Conservation (phyloP, 2,329 filamentous ascomycete genomes). For the Colletotrichum lini region DNA sequence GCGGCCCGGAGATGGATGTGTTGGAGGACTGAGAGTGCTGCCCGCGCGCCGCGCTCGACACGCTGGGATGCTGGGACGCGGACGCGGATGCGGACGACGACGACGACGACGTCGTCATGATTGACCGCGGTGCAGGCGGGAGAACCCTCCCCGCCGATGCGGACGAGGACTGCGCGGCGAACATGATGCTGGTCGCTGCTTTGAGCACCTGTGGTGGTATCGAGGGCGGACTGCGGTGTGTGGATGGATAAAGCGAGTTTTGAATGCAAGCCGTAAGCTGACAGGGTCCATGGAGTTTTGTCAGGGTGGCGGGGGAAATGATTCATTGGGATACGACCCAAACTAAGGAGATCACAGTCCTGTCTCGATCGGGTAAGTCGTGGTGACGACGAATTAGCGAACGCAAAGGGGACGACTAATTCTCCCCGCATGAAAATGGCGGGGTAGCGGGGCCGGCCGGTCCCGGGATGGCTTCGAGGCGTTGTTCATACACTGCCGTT, state of each 20-base stretch:
- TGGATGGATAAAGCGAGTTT: too few relatives aligned
- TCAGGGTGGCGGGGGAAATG: slow-evolving; percentile 3
- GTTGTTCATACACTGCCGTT: background rate
- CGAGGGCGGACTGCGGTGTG: background rate
- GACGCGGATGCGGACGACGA: background rate
- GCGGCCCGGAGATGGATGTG: slow-evolving; percentile 38
- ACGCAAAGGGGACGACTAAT: background rate
- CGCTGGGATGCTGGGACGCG: slow-evolving; percentile 28
- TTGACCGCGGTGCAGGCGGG: slow-evolving; percentile 22
- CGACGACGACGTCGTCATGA: slow-evolving; percentile 13
- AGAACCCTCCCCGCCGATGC: slow-evolving; percentile 22
- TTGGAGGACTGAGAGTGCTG: slow-evolving; percentile 32
- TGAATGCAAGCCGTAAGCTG: background rate
- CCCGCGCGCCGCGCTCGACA: slow-evolving; percentile 39
- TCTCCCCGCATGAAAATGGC: slow-evolving; percentile 29
- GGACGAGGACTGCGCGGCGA: slow-evolving; percentile 30
- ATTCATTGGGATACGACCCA: background rate
- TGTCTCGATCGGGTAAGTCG: slow-evolving; percentile 36
- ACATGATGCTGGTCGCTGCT: slow-evolving; percentile 28
- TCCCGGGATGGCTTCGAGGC: background rate
- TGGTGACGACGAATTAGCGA: slow-evolving; percentile 30
- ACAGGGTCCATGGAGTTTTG: background rate
- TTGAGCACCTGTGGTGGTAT: background rate
- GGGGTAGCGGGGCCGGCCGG: slow-evolving; percentile 24
- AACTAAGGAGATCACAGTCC: slow-evolving; percentile 3